Evolutionary conservation across 352 stramenopile genomes (phyloP).

Genomic region (Phytophthora colocasiae): DNA sequence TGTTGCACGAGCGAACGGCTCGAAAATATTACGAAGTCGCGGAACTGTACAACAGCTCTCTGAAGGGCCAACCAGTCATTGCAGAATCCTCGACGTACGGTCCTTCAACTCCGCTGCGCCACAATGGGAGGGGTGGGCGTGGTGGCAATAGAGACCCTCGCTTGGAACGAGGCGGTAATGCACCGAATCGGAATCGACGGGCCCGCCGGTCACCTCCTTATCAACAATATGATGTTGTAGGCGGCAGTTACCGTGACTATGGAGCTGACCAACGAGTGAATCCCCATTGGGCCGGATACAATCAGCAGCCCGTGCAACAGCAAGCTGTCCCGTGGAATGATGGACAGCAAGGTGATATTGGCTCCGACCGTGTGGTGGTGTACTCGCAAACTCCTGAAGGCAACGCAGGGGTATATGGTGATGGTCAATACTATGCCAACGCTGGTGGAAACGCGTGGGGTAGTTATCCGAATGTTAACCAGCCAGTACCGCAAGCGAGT

Average conservation of each 20-base stretch:
- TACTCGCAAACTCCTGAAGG: slow-evolving; percentile 34
- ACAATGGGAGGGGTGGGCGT: slow-evolving; percentile 14
- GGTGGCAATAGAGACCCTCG: slow-evolving; percentile 35
- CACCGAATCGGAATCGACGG: slow-evolving; percentile 25
- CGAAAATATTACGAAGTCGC: slow-evolving; percentile 70
- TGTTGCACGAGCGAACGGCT: slow-evolving; percentile 63
- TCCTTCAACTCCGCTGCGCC: slow-evolving; percentile 19
- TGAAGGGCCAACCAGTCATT: slow-evolving; percentile 42
- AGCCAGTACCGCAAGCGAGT: slow-evolving; percentile 16
- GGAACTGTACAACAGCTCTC: slow-evolving; percentile 70
- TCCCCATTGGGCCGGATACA: slow-evolving; percentile 36
- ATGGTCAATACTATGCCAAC: slow-evolving; percentile 30
- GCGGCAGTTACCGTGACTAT: slow-evolving; percentile 36
- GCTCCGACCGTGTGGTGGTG: slow-evolving; percentile 44
- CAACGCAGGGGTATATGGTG: slow-evolving; percentile 17
- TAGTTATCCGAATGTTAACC: slow-evolving; percentile 20
- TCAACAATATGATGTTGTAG: slow-evolving; percentile 35
- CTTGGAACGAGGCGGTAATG: slow-evolving; percentile 18
- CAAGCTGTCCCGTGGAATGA: slow-evolving; percentile 23
- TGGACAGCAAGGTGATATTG: slow-evolving; percentile 24
- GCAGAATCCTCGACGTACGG: slow-evolving; percentile 32
- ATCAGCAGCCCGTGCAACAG: slow-evolving; percentile 36
- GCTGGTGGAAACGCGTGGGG: slow-evolving; percentile 30
- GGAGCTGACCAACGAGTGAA: slow-evolving; percentile 31
- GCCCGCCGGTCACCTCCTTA: slow-evolving; percentile 25